A percentile compares a stretch with the other conserved stretches of the same genome.
These are phyloP conservation scores for Nakataea oryzae DNA, from an alignment of 2,329 filamentous ascomycete species.

Conservation along the genomic window DNA sequence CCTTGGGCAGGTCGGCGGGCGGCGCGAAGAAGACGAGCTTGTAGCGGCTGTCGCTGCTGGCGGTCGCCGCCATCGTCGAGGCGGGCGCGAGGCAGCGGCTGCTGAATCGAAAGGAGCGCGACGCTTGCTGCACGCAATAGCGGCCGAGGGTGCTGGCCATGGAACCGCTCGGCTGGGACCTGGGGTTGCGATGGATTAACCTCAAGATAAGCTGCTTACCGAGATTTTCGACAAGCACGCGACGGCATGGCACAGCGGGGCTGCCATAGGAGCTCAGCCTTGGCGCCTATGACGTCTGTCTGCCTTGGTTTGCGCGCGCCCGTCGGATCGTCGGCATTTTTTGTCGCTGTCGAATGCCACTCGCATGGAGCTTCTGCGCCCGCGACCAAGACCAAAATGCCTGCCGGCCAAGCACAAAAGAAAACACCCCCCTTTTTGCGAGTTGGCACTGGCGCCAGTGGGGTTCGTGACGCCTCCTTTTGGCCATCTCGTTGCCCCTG, in stretches of 20 bases:
- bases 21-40: constrained; percentile 41
- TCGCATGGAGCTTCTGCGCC: too few relatives aligned
- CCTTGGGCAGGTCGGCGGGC: constrained; percentile 27
- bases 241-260: not conserved
- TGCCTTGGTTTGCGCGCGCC: not conserved
- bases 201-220: not conserved
- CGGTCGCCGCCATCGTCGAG: not conserved
- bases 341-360: too few relatives aligned
- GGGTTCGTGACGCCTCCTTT: not conserved
- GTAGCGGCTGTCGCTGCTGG: constrained; percentile 9
- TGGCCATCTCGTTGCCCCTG: not conserved
- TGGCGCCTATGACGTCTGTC: not conserved
- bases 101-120: too few relatives aligned
- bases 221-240: not conserved
- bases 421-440: not conserved
- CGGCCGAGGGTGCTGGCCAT: not conserved
- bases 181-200: not conserved
- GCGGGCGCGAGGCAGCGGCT: too few relatives aligned
- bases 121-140: too few relatives aligned
- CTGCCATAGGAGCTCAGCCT: not conserved
- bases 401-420: not conserved
- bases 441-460: not conserved
- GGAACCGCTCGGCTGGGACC: not conserved
- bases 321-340: too few relatives aligned
- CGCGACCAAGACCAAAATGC: not conserved